Conservation (phyloP, 2,329 filamentous ascomycete species). For the Phyllosticta paracitricarpa region DNA sequence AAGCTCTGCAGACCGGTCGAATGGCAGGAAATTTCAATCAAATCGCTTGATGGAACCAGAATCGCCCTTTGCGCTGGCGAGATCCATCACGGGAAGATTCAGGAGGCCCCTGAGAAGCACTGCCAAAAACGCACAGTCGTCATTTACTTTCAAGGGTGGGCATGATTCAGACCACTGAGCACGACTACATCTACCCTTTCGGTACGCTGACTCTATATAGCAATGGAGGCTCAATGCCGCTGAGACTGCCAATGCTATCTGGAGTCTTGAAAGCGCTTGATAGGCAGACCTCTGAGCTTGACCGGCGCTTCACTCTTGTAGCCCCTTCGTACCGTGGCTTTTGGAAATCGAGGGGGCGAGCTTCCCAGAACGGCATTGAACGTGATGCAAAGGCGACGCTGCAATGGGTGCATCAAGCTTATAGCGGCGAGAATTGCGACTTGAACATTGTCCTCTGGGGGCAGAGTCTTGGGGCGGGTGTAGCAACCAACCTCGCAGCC, state of each 20-base stretch:
- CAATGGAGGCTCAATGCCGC: constrained; percentile 37
- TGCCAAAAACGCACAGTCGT: constrained; percentile 26
- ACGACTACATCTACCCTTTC: not conserved
- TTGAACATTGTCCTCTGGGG: constrained; percentile 57
- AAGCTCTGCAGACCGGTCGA: constrained; percentile 48
- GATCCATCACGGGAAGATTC: not conserved
- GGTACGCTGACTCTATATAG: constrained; percentile 13
- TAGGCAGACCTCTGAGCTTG: not conserved
- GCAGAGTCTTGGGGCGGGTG: constrained; percentile 64
- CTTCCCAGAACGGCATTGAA: constrained; percentile 61
- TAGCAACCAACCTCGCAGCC: constrained; percentile 46
- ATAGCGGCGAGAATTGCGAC: constrained; percentile 23
- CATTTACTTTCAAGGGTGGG: constrained; percentile 41
- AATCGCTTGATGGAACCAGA: constrained; percentile 54
- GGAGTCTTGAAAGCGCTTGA: constrained; percentile 28
- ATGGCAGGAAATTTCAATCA: constrained; percentile 57
- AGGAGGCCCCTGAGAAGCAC: not conserved
- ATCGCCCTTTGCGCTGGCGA: constrained; percentile 49
- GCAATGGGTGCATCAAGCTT: constrained; percentile 46
- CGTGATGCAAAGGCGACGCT: constrained; percentile 56
- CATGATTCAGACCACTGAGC: not conserved
- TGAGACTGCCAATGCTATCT: constrained; percentile 38
- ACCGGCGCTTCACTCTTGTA: constrained; percentile 27
- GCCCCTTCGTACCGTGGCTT: constrained; percentile 58
- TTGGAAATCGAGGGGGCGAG: constrained; percentile 65